Evolutionary conservation across 78 protist genomes (phyloP), one percentile per base, ranked within the genome.

Genomic region (slime mould (Dictyostelium discoideum)): DNA sequence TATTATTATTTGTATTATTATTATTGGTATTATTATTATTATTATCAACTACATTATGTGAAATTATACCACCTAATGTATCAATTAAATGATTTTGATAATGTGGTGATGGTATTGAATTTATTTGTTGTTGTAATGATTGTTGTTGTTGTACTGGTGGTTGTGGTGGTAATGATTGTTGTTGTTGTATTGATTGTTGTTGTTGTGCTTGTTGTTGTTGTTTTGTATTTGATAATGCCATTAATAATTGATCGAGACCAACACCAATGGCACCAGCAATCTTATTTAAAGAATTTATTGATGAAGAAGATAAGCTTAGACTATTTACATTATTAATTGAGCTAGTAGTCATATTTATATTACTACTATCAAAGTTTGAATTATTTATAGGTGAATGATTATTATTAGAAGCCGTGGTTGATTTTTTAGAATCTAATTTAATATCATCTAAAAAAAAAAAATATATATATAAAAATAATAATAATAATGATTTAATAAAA

Each of bases 181-280:
- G 89, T n/a, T 20, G 78, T 60, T 1, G 39, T 76, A 40, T 78
- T 78, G 18, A 46, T 42, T 85, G 89, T 44, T 67, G 89, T 44
- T 67, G 81, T 42, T 85, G 88, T 82, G 57, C 85, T n/a, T 60
- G 87, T 54, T 65, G 60, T 81, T 82, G 86, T 18, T 60, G 83
- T 46, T 72, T 90, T 4, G 87, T 42, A 22, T 80, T 69, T 24
- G 94, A 82, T 37, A 90, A 32, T 18, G 94, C 73, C 16, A 90
- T 26, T n/a, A 90, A 13, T 11, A 90, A 37, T 13, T 63, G 20
- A 14, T 90, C 94, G 37, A 90, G 94, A 67, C 77, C 77, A 54
- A 90, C 82, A 24, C 94, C 94, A 29, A 82, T 65, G 9, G 94
- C 87, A 63, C 83, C 77, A 39, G 94, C 85, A 37, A 90, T 80